phyloP scores from a whole-genome alignment of 495 filamentous ascomycete genomes.

The Talaromyces trachyspermus region DNA sequence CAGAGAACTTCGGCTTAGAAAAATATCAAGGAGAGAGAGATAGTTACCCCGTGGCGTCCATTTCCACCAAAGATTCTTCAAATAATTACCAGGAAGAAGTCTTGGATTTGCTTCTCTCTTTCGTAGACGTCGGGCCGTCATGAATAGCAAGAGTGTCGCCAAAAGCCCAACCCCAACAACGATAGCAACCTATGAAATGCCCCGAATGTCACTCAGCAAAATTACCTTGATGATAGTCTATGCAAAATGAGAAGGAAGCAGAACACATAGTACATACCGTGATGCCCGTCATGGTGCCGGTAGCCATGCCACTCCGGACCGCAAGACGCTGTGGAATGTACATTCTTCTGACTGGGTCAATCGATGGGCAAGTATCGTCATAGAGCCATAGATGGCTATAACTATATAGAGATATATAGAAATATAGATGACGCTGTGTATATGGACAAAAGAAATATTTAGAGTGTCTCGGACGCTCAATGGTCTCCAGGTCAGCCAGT shows the following conservation, averaged over 20 bases:
- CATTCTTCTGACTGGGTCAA: conserved; percentile 3
- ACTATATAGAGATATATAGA: too few species aligned
- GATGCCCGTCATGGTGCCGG: not conserved
- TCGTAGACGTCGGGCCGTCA: conserved; percentile 41
- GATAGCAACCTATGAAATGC: conserved; percentile 30
- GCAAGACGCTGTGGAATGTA: conserved; percentile 4
- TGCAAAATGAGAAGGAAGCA: too few species aligned
- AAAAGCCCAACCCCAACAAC: conserved; percentile 30
- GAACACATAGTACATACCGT: not conserved
- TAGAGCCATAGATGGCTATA: too few species aligned
- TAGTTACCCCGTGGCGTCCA: conserved; percentile 46
- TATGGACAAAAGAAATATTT: too few species aligned
- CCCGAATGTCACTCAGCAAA: not conserved
- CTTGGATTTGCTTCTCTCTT: conserved; percentile 43
- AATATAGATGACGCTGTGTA: too few species aligned
- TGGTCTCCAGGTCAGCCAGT: too few species aligned
- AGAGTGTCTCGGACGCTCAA: too few species aligned
- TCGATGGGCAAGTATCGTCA: too few species aligned
- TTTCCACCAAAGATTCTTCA: conserved; percentile 54
- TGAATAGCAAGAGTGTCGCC: conserved; percentile 36
- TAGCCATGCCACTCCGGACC: conserved; percentile 1
- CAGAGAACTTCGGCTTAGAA: too few species aligned
- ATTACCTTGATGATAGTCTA: too few species aligned
- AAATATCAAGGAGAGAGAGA: too few species aligned
- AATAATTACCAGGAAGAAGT: conserved; percentile 48